Base-by-base conservation (phyloP, 108 stramenopile species). In the Mayamaea pseudoterrestris region DNA sequence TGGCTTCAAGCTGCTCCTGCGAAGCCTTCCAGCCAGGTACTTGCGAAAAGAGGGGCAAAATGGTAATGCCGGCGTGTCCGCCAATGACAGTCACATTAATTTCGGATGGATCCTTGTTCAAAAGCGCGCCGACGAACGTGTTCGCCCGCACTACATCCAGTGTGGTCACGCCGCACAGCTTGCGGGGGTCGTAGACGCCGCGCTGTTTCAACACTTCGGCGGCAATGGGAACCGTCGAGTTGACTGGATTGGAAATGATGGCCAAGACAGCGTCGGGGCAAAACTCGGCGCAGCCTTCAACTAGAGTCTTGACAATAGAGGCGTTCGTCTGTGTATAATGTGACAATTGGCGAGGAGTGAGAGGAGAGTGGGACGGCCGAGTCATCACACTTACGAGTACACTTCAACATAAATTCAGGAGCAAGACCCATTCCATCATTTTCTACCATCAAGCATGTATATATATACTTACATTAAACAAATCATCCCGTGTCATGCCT, bases 221-320 rank as follows among this genome's bases (percentile, higher is more conserved):
- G 14, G 95, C 94, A 57, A 99, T 99, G 22, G 98, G 98, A 22
- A 99, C 98, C 28, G 97, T 99, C 17, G 88, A 91, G 77, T 99
- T 99, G 71, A 99, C 98, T 14, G 98, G 98, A 79, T 99, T 99
- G 65, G 81, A 80, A 64, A 99, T 97, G 74, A 99, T 93, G 60
- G 94, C 90, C 67, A 96, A 66, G 45, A 92, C 61, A 20, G 98
- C 98, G 44, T 95, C 73, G 18, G 98, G 97, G 65, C 96, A 97
- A 61, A 59, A 72, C 50, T 92, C 64, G 41, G 96, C 96, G 57
- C 90, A 93, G 24, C 83, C 92, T 62, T 98, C 95, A 8, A 96
- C 93, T 43, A 99, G 73, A 14, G 61, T 75, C 71, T 94, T 70
- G 13, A 99, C 98, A 64, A 99, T 98, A 29, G 58, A 18, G 2